These are phyloP conservation scores for Umbilicus rupestris DNA, from an alignment of 164 flowering plant species.

Conservation along the genomic window DNA sequence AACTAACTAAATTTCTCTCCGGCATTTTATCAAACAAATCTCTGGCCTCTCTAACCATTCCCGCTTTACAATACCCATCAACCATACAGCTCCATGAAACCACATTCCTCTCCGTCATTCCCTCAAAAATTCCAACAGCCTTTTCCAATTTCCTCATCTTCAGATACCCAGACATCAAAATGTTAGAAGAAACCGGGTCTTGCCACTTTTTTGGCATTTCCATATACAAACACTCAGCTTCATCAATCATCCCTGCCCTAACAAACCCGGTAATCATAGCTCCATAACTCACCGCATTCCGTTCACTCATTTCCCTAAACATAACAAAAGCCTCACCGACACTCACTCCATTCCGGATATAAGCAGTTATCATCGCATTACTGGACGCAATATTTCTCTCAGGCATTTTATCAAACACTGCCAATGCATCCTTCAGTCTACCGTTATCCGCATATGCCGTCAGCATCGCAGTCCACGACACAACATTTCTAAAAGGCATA, in stretches of 20 bases:
- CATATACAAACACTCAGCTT: slow-evolving; percentile 14
- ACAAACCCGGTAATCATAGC: slow-evolving; percentile 20
- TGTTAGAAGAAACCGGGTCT: slow-evolving; percentile 18
- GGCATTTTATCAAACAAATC: slow-evolving; percentile 14
- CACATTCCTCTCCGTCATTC: slow-evolving; percentile 11
- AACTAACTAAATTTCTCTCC: slow-evolving; percentile 34
- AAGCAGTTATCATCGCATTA: slow-evolving; percentile 50
- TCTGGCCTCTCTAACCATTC: slow-evolving; percentile 12
- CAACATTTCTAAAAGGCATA: slow-evolving; percentile 28
- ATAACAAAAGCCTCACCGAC: slow-evolving; percentile 9
- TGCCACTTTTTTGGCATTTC: slow-evolving; percentile 13
- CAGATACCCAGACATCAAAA: slow-evolving; percentile 20
- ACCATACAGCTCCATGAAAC: slow-evolving; percentile 16
- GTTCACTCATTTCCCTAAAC: slow-evolving; percentile 13
- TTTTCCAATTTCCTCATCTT: slow-evolving; percentile 15
- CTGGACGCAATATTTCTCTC: slow-evolving; percentile 28
- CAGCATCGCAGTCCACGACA: slow-evolving; percentile 49
- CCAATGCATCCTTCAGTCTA: slow-evolving; percentile 20
- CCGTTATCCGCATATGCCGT: slow-evolving; percentile 36
- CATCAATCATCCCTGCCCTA: slow-evolving; percentile 13
- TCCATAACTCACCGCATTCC: slow-evolving; percentile 16
- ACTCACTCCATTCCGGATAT: slow-evolving; percentile 12
- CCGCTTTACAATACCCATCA: slow-evolving; percentile 19
- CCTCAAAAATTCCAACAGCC: slow-evolving; percentile 16
- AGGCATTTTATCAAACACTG: slow-evolving; percentile 44